Evolutionary conservation across 2,329 filamentous ascomycete genomes (phyloP).

Genomic region (Arthrobotrys musiformis): DNA sequence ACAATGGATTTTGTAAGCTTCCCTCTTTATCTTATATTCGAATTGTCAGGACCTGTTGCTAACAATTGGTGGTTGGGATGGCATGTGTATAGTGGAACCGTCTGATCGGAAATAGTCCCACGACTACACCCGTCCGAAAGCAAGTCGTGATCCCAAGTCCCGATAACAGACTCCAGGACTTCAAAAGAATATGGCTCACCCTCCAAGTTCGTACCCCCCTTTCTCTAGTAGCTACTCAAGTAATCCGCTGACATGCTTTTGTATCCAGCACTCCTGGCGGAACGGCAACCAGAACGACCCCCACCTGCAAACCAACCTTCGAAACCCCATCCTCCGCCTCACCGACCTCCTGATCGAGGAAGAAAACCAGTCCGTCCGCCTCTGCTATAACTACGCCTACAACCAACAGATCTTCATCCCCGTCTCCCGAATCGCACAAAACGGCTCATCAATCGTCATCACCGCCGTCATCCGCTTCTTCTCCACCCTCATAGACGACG

Average conservation of each 20-base stretch:
- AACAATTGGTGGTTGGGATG: not conserved
- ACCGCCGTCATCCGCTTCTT: constrained; percentile 87
- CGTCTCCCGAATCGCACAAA: constrained; percentile 87
- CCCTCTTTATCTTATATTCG: not conserved
- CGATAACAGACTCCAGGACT: constrained; percentile 57
- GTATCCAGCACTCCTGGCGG: constrained; percentile 59
- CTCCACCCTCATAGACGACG: constrained; percentile 91
- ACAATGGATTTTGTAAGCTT: constrained; percentile 53
- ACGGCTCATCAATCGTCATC: constrained; percentile 85
- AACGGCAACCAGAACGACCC: constrained; percentile 59
- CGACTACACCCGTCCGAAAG: constrained; percentile 53
- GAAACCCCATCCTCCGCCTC: constrained; percentile 58
- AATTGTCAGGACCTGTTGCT: not conserved
- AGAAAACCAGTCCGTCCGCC: constrained; percentile 62
- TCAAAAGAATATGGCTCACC: constrained; percentile 59
- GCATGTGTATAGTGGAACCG: constrained; percentile 58
- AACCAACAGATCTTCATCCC: constrained; percentile 88
- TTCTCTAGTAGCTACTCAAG: not conserved
- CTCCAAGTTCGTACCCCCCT: constrained; percentile 55
- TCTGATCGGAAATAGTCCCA: constrained; percentile 57
- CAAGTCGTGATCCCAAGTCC: constrained; percentile 57
- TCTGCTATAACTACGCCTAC: constrained; percentile 87
- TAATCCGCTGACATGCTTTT: too few relatives aligned
- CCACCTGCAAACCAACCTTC: constrained; percentile 57
- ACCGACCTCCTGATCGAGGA: constrained; percentile 59